Conservation (phyloP, 306 rosid genomes). For the Geum urbanum region DNA sequence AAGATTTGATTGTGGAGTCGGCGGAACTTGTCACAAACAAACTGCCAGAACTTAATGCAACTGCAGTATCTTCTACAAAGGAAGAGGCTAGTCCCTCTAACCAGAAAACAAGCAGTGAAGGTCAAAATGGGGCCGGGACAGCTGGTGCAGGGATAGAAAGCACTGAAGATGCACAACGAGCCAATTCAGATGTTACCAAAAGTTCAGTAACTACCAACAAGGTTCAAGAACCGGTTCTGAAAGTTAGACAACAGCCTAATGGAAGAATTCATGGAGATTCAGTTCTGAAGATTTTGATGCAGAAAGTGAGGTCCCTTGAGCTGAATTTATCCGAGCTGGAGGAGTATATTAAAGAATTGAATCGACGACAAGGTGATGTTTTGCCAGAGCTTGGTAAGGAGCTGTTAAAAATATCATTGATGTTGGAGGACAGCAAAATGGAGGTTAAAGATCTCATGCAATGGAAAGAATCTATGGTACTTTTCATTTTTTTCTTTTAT, state of each 20-base stretch:
- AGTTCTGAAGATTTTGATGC: conserved; percentile 89
- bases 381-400: conserved; percentile 62
- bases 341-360: conserved; percentile 62
- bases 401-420: conserved; percentile 46
- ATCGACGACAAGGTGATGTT: conserved; percentile 42
- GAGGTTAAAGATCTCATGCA: conserved; percentile 50
- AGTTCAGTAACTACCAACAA: conserved; percentile 28
- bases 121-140: conserved; percentile 31
- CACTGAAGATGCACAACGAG: conserved; percentile 34
- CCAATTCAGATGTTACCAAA: conserved; percentile 31
- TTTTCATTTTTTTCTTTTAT: not conserved
- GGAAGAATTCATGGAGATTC: conserved; percentile 84
- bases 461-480: conserved; percentile 52
- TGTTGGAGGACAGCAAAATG: conserved; percentile 49
- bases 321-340: conserved; percentile 64
- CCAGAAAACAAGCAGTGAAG: conserved; percentile 29
- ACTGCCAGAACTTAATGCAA: conserved; percentile 42
- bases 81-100: conserved; percentile 47
- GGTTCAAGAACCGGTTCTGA: conserved; percentile 61
- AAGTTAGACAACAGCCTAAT: conserved; percentile 58
- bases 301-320: conserved; percentile 74
- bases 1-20: conserved; percentile 72
- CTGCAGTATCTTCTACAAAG: conserved; percentile 45
- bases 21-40: conserved; percentile 44
- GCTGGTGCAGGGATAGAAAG: conserved; percentile 31